Evolutionary conservation across 208 protist species (phyloP).

Genomic region (Leishmania mexicana): DNA sequence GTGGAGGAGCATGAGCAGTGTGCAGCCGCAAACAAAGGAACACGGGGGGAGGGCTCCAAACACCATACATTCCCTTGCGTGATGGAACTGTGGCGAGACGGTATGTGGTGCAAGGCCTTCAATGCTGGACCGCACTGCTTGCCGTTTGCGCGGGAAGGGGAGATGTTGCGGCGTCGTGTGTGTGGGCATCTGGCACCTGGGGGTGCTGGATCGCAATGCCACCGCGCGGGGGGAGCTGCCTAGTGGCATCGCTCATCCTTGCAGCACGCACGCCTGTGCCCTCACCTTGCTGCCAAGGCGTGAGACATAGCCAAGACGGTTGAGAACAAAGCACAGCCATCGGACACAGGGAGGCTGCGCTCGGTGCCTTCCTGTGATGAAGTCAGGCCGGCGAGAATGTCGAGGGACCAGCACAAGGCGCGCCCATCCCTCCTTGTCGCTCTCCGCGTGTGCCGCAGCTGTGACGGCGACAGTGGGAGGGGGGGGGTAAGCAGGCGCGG

Average conservation of each 20-base stretch:
- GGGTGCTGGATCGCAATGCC: background rate
- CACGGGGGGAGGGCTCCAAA: constrained; percentile 8
- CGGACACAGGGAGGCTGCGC: constrained; percentile 10
- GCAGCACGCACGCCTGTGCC: background rate
- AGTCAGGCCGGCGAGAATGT: constrained; percentile 4
- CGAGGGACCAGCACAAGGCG: background rate
- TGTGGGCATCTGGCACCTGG: background rate
- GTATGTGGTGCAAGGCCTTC: background rate
- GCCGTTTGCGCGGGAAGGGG: background rate
- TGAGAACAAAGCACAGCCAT: constrained; percentile 5
- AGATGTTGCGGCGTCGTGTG: background rate
- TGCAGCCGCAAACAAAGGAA: constrained; percentile 16
- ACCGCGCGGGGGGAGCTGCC: background rate
- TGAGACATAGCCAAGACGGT: background rate
- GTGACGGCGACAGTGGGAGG: background rate
- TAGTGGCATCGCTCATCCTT: background rate
- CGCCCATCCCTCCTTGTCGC: background rate
- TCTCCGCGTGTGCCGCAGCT: background rate
- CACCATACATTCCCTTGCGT: background rate
- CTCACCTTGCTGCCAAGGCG: background rate
- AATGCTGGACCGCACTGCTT: background rate
- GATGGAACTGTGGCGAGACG: background rate
- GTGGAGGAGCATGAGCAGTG: background rate
- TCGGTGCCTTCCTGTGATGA: constrained; percentile 25
- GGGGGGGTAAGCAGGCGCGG: constrained; percentile 1